These are phyloP conservation scores for Emmonsiellopsis sp. DNA, from an alignment of 2,329 filamentous ascomycete species.

Conservation along the genomic window DNA sequence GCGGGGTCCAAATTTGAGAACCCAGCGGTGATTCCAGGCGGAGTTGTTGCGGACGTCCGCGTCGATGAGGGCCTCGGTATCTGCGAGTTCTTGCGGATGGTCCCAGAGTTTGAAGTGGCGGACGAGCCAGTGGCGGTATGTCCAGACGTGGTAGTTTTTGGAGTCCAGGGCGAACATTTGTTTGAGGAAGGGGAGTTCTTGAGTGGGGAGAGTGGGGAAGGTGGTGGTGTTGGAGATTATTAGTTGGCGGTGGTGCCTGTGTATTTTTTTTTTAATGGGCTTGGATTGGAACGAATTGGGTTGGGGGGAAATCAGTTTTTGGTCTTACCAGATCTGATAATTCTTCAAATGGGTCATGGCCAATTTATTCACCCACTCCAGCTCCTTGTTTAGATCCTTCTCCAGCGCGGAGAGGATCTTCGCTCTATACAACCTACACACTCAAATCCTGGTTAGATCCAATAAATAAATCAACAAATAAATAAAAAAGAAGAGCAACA, in stretches of 20 bases:
- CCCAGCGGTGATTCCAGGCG: constrained; percentile 96
- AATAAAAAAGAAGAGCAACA: constrained; percentile 4
- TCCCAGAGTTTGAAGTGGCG: constrained; percentile 52
- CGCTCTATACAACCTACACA: constrained; percentile 68
- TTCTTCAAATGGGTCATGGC: constrained; percentile 86
- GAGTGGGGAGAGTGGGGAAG: constrained; percentile 49
- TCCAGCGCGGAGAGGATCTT: constrained; percentile 62
- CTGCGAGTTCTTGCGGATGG: constrained; percentile 53
- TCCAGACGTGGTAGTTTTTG: constrained; percentile 99
- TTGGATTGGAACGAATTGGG: constrained; percentile 51
- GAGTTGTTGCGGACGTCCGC: constrained; percentile 90
- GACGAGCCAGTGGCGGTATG: constrained; percentile 75
- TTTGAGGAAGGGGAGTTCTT: constrained; percentile 67
- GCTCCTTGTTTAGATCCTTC: constrained; percentile 59
- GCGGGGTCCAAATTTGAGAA: constrained; percentile 67
- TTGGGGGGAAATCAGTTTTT: neutral
- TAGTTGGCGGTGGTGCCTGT: constrained; percentile 51
- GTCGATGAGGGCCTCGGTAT: constrained; percentile 63
- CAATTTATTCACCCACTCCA: constrained; percentile 77
- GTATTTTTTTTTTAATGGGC: constrained; percentile 33
- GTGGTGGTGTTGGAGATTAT: constrained; percentile 40
- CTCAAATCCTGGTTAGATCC: constrained; percentile 9
- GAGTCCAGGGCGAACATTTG: constrained; percentile 75
- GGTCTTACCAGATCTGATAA: constrained; percentile 80
- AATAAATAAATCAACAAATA: neutral